Percentiles rank a stretch among this genome's conserved stretches.
phyloP scores from a whole-genome alignment of 495 filamentous ascomycete genomes.

The Haplographium delicatum region DNA sequence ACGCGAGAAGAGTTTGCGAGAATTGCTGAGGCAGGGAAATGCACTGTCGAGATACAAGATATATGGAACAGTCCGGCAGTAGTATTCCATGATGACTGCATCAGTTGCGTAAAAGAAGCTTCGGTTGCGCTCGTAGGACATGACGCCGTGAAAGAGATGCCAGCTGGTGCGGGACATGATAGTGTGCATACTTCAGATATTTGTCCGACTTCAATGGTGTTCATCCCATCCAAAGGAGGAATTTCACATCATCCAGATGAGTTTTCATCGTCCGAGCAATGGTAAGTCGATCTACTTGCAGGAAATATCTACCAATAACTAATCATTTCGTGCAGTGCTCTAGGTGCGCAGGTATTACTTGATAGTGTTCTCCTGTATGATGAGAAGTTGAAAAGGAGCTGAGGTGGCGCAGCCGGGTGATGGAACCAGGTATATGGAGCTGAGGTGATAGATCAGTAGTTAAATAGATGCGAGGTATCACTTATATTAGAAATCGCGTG shows the following conservation, averaged over 20 bases:
- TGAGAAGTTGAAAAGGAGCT: no score
- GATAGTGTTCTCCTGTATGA: background rate
- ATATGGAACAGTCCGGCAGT: background rate
- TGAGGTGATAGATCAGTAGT: no score
- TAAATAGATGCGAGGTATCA: no score
- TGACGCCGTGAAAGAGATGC: background rate
- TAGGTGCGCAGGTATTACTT: slow-evolving; percentile 4
- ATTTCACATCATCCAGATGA: slow-evolving; percentile 3
- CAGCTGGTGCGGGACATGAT: slow-evolving; percentile 2
- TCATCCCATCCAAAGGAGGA: slow-evolving; percentile 1
- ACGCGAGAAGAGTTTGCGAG: background rate
- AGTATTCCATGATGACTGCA: background rate
- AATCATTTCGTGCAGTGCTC: no score
- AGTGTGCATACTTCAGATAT: background rate
- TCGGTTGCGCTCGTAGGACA: background rate
- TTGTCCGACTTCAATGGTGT: slow-evolving; percentile 9
- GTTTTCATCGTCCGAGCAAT: slow-evolving; percentile 1
- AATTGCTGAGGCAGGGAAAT: background rate
- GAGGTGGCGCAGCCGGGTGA: no score
- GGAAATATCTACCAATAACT: no score
- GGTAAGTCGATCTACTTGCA: no score
- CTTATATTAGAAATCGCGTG: no score
- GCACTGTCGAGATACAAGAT: background rate
- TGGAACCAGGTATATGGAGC: no score
- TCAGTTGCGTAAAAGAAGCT: background rate